phyloP scores from a whole-genome alignment of 371 early-diverging fungal species.

The Mucor velutinosus region DNA sequence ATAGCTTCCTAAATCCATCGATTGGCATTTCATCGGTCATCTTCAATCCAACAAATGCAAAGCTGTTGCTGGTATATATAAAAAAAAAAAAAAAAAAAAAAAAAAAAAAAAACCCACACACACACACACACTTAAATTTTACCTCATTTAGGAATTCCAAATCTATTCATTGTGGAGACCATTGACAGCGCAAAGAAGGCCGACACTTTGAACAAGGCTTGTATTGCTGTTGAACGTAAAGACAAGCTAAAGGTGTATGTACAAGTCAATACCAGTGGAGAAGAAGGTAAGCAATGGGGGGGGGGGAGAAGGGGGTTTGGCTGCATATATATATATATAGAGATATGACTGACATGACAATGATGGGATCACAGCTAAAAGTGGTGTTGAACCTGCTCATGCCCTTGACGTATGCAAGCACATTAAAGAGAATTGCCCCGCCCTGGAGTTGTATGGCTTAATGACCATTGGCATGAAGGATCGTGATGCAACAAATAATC shows the following conservation, averaged over 20 bases:
- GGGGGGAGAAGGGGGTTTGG: neutral
- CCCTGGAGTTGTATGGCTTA: conserved; percentile 77
- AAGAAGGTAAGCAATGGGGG: conserved; percentile 62
- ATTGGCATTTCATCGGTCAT: conserved; percentile 97
- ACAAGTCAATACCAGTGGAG: conserved; percentile 94
- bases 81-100: neutral
- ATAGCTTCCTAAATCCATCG: conserved; percentile 74
- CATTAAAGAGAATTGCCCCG: conserved; percentile 68
- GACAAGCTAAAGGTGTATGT: conserved; percentile 79
- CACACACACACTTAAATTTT: neutral
- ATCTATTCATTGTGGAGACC: conserved; percentile 90
- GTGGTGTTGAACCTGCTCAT: conserved; percentile 68
- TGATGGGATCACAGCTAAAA: conserved; percentile 64
- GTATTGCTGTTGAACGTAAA: conserved; percentile 45
- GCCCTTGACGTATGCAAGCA: conserved; percentile 56
- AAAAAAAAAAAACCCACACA: neutral
- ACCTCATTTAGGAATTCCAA: conserved; percentile 68
- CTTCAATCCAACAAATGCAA: conserved; percentile 97
- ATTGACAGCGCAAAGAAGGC: conserved; percentile 87
- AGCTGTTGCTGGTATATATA: conserved; percentile 71
- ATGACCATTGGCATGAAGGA: conserved; percentile 94
- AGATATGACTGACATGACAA: neutral
- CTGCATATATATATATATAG: no score
- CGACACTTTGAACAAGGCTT: conserved; percentile 75
- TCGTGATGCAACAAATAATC: conserved; percentile 66